Percentiles rank a stretch among this genome's conserved stretches.
phyloP scores from a whole-genome alignment of 768 basidiomycete species.

The Naganishia friedmannii region DNA sequence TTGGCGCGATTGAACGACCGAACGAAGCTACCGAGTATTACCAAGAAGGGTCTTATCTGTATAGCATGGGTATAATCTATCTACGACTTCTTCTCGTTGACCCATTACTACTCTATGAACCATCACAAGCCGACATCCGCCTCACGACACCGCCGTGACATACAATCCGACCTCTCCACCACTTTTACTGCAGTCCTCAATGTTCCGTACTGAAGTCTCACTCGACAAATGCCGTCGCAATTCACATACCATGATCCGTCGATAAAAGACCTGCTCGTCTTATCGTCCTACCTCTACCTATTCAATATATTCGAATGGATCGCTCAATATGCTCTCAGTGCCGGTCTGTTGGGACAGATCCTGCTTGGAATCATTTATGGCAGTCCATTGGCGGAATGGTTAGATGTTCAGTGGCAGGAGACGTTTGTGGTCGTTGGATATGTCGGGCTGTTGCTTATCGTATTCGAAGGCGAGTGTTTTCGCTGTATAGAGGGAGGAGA shows the following conservation, averaged over 20 bases:
- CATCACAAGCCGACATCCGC: too few species aligned
- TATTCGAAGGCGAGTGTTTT: slow-evolving; percentile 55
- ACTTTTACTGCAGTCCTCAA: neutral
- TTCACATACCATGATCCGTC: slow-evolving; percentile 52
- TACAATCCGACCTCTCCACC: too few species aligned
- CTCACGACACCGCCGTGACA: too few species aligned
- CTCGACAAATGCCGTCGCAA: slow-evolving; percentile 22
- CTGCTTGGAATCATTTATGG: slow-evolving; percentile 62
- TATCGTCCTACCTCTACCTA: slow-evolving; percentile 61
- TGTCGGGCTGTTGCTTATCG: slow-evolving; percentile 58
- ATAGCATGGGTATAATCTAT: too few species aligned
- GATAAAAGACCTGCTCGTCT: slow-evolving; percentile 54
- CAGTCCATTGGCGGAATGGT: slow-evolving; percentile 57
- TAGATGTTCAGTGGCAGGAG: slow-evolving; percentile 54
- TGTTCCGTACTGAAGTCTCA: slow-evolving; percentile 11
- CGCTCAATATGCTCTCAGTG: slow-evolving; percentile 55
- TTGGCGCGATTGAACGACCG: too few species aligned
- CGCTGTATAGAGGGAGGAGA: neutral
- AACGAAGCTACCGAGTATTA: too few species aligned
- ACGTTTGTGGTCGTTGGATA: slow-evolving; percentile 58
- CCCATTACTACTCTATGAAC: too few species aligned
- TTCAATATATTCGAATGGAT: slow-evolving; percentile 58
- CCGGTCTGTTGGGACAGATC: slow-evolving; percentile 60
- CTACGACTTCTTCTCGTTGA: too few species aligned
- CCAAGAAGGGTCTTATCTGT: too few species aligned